Base-by-base conservation (phyloP, 2,329 filamentous ascomycete species). In the Hypoxylon rubiginosum region DNA sequence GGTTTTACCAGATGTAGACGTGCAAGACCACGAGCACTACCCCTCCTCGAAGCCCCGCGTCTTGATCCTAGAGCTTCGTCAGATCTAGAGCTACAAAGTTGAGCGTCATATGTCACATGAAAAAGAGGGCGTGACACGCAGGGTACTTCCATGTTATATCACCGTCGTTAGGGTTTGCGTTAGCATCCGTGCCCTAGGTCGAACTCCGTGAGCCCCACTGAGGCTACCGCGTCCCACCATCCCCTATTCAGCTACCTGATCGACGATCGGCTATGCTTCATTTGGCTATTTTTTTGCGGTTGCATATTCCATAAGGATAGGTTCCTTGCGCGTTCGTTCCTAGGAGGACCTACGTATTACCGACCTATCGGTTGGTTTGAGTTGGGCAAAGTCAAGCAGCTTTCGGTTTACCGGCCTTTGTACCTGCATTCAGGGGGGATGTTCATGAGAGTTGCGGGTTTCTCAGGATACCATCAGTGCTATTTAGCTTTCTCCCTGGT, bases 81-180 rank as follows among this genome's bases (percentile, higher is more conserved):
- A 48, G 36, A 56, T 58, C 48, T n/a, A 15, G 32, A 56, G 34
- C 46, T 19, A n/a, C 9, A 45, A 45, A 24, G 17, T 26, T 11
- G 24, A 41, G 17, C 36, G 4, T 54, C 36, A 64, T 8, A 59
- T 58, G 64, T 67, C 64, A 67, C 58, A 62, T 67, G 67, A 53
- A 56, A 65, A 30, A 39, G 49, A 13, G 3, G 45, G 8, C 50
- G 32, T 48, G 11, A 36, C 21, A 32, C 15, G 39, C 64, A 67
- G 52, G 67, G 67, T 50, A 54, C 1, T 36, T 52, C 67, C 61
- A 64, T 67, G 64, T 41, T 19, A 4, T 11, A 9, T 45, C 15
- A 39, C 19, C 24, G 39, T 32, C 48, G 30, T 58, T 67, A 69
- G 65, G 67, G 64, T 69, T 67, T 53, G 21, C 61, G 30, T 51